phyloP scores from a whole-genome alignment of 495 filamentous ascomycete species.

The Chaetomidium leptoderma region DNA sequence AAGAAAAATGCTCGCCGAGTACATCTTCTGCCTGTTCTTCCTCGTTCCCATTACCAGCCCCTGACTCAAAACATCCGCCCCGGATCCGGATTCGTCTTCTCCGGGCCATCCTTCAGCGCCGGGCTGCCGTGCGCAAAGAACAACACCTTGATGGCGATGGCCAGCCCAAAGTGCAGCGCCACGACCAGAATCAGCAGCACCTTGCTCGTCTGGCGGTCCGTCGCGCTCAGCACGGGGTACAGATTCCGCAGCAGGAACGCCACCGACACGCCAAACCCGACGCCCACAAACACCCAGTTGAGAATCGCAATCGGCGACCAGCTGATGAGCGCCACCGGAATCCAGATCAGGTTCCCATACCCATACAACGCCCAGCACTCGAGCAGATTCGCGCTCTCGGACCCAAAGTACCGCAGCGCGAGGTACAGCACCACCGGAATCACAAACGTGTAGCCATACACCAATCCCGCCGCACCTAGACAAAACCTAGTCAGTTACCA shows the following conservation, averaged over 20 bases:
- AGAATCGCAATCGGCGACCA: conserved; percentile 79
- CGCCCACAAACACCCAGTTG: conserved; percentile 88
- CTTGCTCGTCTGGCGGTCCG: conserved; percentile 86
- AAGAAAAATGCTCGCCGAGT: not conserved
- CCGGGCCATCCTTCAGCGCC: conserved; percentile 46
- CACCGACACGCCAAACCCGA: conserved; percentile 82
- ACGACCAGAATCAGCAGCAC: conserved; percentile 80
- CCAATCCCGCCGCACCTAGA: conserved; percentile 72
- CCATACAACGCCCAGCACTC: conserved; percentile 95
- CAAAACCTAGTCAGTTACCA: conserved; percentile 20
- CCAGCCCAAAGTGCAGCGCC: conserved; percentile 76
- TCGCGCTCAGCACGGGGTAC: conserved; percentile 88
- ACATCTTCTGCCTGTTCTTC: not conserved
- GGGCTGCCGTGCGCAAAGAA: conserved; percentile 88
- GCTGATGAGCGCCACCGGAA: conserved; percentile 85
- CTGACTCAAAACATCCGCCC: conserved; percentile 28
- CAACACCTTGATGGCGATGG: conserved; percentile 88
- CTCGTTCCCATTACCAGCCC: not conserved
- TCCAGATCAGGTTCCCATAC: conserved; percentile 94
- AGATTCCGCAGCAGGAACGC: conserved; percentile 87
- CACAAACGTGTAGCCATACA: conserved; percentile 89
- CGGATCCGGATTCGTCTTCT: conserved; percentile 14
- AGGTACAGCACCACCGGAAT: conserved; percentile 84
- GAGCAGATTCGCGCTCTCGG: conserved; percentile 78
- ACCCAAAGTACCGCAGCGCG: conserved; percentile 87